Base-by-base conservation (phyloP, 768 basidiomycete species). In the Russula emetica region DNA sequence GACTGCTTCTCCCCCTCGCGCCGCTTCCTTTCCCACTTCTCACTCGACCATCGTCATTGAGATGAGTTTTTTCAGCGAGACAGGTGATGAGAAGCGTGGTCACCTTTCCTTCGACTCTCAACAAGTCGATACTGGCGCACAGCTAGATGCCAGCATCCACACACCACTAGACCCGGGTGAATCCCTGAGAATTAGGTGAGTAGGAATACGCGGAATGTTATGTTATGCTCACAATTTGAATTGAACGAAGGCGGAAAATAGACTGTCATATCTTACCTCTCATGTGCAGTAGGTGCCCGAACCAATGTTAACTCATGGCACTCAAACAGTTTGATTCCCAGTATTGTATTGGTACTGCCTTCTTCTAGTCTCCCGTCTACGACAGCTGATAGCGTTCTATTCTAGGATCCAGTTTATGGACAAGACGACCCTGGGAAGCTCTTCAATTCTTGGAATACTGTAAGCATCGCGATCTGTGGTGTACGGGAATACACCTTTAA, bases 341-440 rank as follows among this genome's bases (percentile, higher is more conserved):
- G 85, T 76, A 30, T 78, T 85, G 40, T 86, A 85, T 67, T 84
- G 79, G 83, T 85, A 69, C 38, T 76, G 16, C 14, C 53, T 8
- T 16, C 16, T 28, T 26, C 42, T 10, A 22, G 14, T 40, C 20
- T 28, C 10, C 8, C 30, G 10, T 11, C 5, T 24, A 34, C 14
- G 51, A n/a, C 16, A n/a, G 40, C n/a, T 24, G 68, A 71, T 62
- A 11, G 68, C 63, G 4, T 61, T 63, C 85, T 36, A 64, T 61
- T 63, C 84, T 36, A 69, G 87, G 81, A 79, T 90, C n/a, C 87
- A 89, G 70, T 88, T 85, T 64, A 88, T 88, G 85, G 88, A 89
- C 66, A 88, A 88, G 74, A 85, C 83, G 0, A 90, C 87, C 0
- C 75, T 89, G 4, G 87, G 86, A 1, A 83, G 79, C 62, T 70